A percentile compares a stretch with the other conserved stretches of the same genome.
Conservation (phyloP, 306 rosid species). For the Inga oerstediana region DNA sequence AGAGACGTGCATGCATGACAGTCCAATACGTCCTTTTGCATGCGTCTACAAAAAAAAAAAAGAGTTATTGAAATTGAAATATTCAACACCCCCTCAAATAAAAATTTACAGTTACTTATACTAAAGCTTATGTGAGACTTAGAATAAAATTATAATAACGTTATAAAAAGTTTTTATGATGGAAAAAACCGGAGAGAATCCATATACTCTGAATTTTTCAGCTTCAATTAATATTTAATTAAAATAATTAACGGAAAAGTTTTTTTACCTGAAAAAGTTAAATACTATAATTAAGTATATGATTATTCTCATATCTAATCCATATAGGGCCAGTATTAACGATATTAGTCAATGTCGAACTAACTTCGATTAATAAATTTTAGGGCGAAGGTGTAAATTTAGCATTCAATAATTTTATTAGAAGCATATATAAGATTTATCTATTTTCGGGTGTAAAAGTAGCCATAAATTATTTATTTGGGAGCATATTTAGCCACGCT, state of each 20-base stretch:
- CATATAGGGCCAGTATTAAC: neutral
- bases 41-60: neutral
- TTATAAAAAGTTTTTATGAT: neutral
- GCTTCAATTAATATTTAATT: neutral
- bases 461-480: no score
- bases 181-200: neutral
- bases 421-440: no score
- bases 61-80: neutral
- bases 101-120: neutral
- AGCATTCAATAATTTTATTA: no score
- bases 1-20: neutral
- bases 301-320: neutral
- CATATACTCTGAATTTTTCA: neutral
- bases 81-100: neutral
- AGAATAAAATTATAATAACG: neutral
- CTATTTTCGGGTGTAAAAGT: no score
- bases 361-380: neutral
- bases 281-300: neutral
- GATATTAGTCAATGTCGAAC: neutral
- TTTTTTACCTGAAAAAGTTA: no score
- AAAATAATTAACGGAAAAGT: no score
- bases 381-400: no score
- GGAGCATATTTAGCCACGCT: no score
- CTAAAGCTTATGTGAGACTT: neutral
- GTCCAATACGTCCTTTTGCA: neutral